Evolutionary conservation across 176 grass and related monocot genomes (phyloP), one percentile per base, ranked within the genome.

Genomic region (Oropetium thomaeum): DNA sequence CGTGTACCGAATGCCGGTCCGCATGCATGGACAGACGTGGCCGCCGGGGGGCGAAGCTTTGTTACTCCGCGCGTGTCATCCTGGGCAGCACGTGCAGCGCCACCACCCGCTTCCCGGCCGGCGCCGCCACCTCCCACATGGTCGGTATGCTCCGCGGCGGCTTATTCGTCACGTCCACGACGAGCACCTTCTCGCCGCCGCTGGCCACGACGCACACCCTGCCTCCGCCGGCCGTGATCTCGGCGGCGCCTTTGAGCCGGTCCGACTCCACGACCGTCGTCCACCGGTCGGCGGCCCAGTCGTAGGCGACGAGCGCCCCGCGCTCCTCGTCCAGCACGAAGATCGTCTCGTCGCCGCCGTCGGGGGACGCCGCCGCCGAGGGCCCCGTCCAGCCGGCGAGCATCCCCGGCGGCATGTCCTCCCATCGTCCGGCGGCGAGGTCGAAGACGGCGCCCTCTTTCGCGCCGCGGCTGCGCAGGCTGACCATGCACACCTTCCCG

Each of bases 401-500:
- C 86, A 98, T 87, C 10, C 89, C 91, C 7, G 75, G 65, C 1
- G 96, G 96, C 96, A 98, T 98, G 47, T 92, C 91, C 42, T 92
- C 91, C 96, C 96, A 98, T 23, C 67, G 25, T 0, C 48, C 63
- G 39, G 31, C 61, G 1, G 0, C 16, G 17, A 92, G 62, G 79
- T 98, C 83, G 82, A 85, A 92, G 22, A 98, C 79, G 7, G 79
- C 69, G 26, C 96, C 91, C 11, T 92, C 84, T 75, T 95, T 98
- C 20, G 84, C 58, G 0, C 88, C 84, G 8, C 86, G 81, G 10
- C 84, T 70, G 1, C 79, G 70, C 5, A 98, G 66, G 79, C 89
- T 98, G 31, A 98, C 91, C 89, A 94, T 89, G 89, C 86, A 98
- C 4, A 98, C 84, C 86, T 92, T 98, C 58, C 91, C 91, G 16